phyloP scores from a whole-genome alignment of 768 basidiomycete genomes.

The Boletus vermiculosoides region DNA sequence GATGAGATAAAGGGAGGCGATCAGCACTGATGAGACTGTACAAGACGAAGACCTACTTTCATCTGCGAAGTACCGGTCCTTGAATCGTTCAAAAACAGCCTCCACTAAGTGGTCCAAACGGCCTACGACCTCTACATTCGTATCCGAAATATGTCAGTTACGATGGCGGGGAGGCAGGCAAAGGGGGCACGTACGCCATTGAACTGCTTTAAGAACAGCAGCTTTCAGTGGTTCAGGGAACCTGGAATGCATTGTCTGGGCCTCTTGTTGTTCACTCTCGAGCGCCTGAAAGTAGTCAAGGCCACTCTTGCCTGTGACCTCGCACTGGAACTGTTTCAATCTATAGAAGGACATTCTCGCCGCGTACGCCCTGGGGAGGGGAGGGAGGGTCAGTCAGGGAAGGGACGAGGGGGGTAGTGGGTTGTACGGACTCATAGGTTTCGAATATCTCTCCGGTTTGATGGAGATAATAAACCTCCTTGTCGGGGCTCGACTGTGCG shows the following conservation, averaged over 20 bases:
- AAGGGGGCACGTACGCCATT: conserved; percentile 81
- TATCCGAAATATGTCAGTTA: conserved; percentile 12
- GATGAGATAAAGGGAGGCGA: conserved; percentile 14
- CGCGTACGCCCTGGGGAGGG: conserved; percentile 62
- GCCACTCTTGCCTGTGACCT: conserved; percentile 92
- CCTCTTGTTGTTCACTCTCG: conserved; percentile 88
- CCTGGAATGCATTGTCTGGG: conserved; percentile 81
- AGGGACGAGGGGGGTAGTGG: conserved; percentile 24
- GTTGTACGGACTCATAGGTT: conserved; percentile 78
- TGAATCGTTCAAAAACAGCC: conserved; percentile 92
- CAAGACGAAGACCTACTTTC: conserved; percentile 65
- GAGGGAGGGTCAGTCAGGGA: conserved; percentile 19
- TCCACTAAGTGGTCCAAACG: conserved; percentile 94
- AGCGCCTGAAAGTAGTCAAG: conserved; percentile 94
- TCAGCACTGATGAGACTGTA: conserved; percentile 14
- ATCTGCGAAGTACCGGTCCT: conserved; percentile 88
- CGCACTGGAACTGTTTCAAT: conserved; percentile 93
- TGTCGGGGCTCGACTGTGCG: conserved; percentile 60
- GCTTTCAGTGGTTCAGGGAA: conserved; percentile 94
- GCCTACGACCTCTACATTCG: conserved; percentile 84
- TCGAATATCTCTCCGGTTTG: conserved; percentile 98
- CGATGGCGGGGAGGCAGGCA: conserved; percentile 13
- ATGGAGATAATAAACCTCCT: conserved; percentile 86
- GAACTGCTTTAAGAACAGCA: conserved; percentile 86
- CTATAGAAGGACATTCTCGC: conserved; percentile 94